phyloP scores from a whole-genome alignment of 1,284 basidiomycete genomes.

The Fomitopsis betulina region DNA sequence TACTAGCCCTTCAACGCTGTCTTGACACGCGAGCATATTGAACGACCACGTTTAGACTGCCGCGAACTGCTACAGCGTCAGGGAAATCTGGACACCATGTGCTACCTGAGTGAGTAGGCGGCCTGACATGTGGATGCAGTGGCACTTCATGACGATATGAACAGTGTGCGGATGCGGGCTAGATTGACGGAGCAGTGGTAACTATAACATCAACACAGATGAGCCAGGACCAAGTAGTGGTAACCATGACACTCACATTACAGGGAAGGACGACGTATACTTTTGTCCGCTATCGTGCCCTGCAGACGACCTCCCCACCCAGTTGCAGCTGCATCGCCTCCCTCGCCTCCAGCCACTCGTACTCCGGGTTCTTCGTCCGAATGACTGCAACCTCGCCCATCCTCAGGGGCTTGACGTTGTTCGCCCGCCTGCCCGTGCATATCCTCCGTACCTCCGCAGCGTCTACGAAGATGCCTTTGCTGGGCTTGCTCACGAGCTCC shows the following conservation, averaged over 20 bases:
- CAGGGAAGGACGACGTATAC: not conserved
- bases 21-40: no score
- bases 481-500: slow-evolving; percentile 73
- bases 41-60: no score
- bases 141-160: no score
- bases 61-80: no score
- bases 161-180: no score
- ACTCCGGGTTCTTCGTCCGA: slow-evolving; percentile 60
- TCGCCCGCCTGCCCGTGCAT: slow-evolving; percentile 69
- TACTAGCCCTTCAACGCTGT: no score
- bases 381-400: slow-evolving; percentile 88
- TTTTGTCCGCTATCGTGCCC: slow-evolving; percentile 37
- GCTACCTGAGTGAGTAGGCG: no score
- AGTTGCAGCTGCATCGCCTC: slow-evolving; percentile 63
- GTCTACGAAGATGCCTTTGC: slow-evolving; percentile 72
- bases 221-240: not conserved
- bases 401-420: slow-evolving; percentile 67
- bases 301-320: slow-evolving; percentile 70
- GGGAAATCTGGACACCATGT: no score
- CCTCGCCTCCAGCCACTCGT: slow-evolving; percentile 71
- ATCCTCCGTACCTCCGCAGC: slow-evolving; percentile 66
- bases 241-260: not conserved
- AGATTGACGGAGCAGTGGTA: not conserved
- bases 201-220: not conserved
- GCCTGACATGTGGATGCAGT: no score